Evolutionary conservation across 129 eudicot genomes (phyloP).

Genomic region (Gnaphalium uliginosum): DNA sequence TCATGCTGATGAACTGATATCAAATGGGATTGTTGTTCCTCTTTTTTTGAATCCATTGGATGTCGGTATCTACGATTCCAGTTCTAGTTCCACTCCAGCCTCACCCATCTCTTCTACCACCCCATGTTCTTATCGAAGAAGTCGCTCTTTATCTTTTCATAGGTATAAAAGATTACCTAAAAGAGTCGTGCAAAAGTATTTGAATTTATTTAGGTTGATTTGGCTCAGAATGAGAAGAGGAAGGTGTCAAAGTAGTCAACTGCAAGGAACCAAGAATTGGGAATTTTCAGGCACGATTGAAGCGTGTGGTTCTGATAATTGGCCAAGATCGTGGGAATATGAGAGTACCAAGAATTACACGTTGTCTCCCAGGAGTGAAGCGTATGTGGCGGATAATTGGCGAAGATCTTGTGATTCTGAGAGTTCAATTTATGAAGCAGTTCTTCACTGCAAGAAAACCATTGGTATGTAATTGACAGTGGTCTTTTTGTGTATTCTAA

Average conservation of each 20-base stretch:
- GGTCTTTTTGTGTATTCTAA: background rate
- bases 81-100: slow-evolving; percentile 26
- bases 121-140: slow-evolving; percentile 23
- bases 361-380: slow-evolving; percentile 58
- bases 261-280: slow-evolving; percentile 28
- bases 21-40: slow-evolving; percentile 63
- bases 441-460: slow-evolving; percentile 91
- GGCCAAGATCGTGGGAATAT: slow-evolving; percentile 57
- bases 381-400: slow-evolving; percentile 52
- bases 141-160: slow-evolving; percentile 50
- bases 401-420: slow-evolving; percentile 84
- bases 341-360: slow-evolving; percentile 17
- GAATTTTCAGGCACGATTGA: slow-evolving; percentile 38
- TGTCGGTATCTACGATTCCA: slow-evolving; percentile 20
- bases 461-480: slow-evolving; percentile 39
- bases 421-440: slow-evolving; percentile 88
- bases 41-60: slow-evolving; percentile 33
- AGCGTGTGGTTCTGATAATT: slow-evolving; percentile 51
- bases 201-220: slow-evolving; percentile 51
- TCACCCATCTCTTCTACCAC: slow-evolving; percentile 23
- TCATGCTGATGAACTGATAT: slow-evolving; percentile 76
- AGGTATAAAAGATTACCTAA: slow-evolving; percentile 56
- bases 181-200: slow-evolving; percentile 52
- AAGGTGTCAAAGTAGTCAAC: slow-evolving; percentile 31
- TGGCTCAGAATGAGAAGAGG: slow-evolving; percentile 46